A percentile compares a stretch with the other conserved stretches of the same genome.
These are phyloP conservation scores for Allomyces macrogynus DNA, from an alignment of 192 early-diverging fungal genomes.

Conservation along the genomic window DNA sequence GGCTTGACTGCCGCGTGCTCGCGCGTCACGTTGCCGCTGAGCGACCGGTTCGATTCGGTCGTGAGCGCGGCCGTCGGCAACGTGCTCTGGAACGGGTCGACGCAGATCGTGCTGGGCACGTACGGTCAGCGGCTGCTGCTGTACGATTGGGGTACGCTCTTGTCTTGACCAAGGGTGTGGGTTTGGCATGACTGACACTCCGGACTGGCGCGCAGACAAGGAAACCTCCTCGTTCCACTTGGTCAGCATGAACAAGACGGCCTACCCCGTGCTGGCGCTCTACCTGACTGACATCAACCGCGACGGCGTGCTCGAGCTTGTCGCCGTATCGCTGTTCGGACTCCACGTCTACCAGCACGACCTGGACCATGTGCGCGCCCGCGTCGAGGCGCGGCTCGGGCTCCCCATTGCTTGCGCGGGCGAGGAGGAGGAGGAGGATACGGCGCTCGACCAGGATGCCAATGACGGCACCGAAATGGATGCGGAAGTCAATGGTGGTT, in stretches of 20 bases:
- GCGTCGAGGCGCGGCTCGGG: too few relatives aligned
- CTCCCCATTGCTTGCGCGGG: too few relatives aligned
- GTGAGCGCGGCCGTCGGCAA: neutral
- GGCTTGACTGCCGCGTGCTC: neutral
- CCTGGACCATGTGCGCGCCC: too few relatives aligned
- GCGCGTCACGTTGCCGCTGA: neutral
- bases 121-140: neutral
- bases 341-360: neutral
- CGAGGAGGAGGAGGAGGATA: too few relatives aligned
- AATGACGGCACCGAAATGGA: too few relatives aligned
- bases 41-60: neutral
- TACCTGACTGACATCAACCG: neutral
- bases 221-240: neutral
- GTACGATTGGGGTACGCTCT: neutral
- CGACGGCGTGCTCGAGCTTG: neutral
- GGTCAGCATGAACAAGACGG: neutral
- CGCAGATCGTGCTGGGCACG: neutral
- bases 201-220: neutral
- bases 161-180: neutral
- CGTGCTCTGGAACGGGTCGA: neutral
- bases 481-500: too few relatives aligned
- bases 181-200: neutral
- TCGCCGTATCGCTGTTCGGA: neutral
- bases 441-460: too few relatives aligned
- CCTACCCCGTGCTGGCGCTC: neutral